phyloP scores from a whole-genome alignment of 305 asterid genomes.

The Rubia peregrina region DNA sequence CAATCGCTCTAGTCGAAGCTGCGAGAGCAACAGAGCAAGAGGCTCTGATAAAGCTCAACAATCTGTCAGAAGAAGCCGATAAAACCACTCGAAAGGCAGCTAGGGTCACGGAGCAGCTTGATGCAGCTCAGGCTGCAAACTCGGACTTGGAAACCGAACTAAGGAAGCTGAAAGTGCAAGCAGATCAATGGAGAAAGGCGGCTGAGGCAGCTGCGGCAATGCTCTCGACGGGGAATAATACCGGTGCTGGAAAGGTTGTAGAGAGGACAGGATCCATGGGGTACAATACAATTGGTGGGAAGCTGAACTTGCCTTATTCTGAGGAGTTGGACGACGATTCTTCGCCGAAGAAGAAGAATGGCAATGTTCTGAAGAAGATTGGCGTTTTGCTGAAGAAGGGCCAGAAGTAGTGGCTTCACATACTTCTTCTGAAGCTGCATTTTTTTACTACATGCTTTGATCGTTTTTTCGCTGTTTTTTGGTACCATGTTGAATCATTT shows the following conservation, averaged over 20 bases:
- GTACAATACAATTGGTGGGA: slow-evolving; percentile 61
- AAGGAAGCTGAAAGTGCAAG: slow-evolving; percentile 72
- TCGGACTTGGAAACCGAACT: slow-evolving; percentile 68
- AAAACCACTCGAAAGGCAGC: slow-evolving; percentile 50
- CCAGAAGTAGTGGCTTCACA: slow-evolving; percentile 42
- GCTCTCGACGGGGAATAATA: slow-evolving; percentile 45
- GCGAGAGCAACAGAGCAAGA: slow-evolving; percentile 57
- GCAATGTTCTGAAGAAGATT: slow-evolving; percentile 73
- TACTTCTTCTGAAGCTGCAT: slow-evolving; percentile 18
- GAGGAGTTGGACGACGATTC: slow-evolving; percentile 66
- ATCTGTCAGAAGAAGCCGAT: slow-evolving; percentile 69
- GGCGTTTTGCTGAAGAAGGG: slow-evolving; percentile 72
- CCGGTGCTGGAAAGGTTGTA: slow-evolving; percentile 36
- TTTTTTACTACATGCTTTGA: background rate
- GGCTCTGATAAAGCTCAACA: slow-evolving; percentile 51
- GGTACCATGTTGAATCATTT: background rate
- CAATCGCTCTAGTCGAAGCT: slow-evolving; percentile 39
- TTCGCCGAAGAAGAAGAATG: slow-evolving; percentile 68
- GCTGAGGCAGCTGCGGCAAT: slow-evolving; percentile 88
- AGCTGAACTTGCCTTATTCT: slow-evolving; percentile 42
- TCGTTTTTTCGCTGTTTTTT: slow-evolving; percentile 3
- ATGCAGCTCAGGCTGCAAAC: slow-evolving; percentile 60
- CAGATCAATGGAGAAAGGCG: slow-evolving; percentile 95
- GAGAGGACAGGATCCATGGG: slow-evolving; percentile 58
- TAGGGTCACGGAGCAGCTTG: slow-evolving; percentile 25